Evolutionary conservation across 2,329 filamentous ascomycete genomes (phyloP).

Genomic region (Monilinia vaccinii-corymbosi): DNA sequence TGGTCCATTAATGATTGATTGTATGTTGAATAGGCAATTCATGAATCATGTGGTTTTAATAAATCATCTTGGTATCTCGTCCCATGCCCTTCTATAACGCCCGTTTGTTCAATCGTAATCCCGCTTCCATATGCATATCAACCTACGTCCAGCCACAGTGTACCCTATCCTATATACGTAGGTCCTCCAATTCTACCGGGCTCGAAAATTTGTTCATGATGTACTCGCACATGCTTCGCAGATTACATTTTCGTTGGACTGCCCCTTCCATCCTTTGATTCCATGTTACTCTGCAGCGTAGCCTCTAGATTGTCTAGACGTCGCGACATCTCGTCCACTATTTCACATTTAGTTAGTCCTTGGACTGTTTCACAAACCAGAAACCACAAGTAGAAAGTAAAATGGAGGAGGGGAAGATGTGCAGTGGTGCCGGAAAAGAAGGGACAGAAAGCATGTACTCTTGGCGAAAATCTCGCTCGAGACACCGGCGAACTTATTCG

Average conservation of each 20-base stretch:
- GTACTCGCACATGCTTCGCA: not conserved
- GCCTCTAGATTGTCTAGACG: constrained; percentile 68
- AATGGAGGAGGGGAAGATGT: not conserved
- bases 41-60: not conserved
- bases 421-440: not conserved
- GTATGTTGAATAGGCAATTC: not conserved
- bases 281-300: constrained; percentile 22
- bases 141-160: not conserved
- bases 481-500: constrained; percentile 75
- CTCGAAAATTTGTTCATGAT: not conserved
- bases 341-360: not conserved
- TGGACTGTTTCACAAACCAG: not conserved
- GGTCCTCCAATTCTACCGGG: too few species aligned
- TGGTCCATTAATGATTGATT: not conserved
- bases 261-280: constrained; percentile 19
- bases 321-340: constrained; percentile 91
- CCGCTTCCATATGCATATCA: not conserved
- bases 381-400: not conserved
- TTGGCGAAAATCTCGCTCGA: constrained; percentile 84
- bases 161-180: not conserved
- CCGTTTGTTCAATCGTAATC: not conserved
- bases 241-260: constrained; percentile 22
- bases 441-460: constrained; percentile 50
- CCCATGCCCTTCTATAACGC: constrained; percentile 5
- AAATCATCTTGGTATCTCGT: constrained; percentile 1